Evolutionary conservation across 176 grass and related monocot genomes (phyloP).

Genomic region (Puya raimondii): DNA sequence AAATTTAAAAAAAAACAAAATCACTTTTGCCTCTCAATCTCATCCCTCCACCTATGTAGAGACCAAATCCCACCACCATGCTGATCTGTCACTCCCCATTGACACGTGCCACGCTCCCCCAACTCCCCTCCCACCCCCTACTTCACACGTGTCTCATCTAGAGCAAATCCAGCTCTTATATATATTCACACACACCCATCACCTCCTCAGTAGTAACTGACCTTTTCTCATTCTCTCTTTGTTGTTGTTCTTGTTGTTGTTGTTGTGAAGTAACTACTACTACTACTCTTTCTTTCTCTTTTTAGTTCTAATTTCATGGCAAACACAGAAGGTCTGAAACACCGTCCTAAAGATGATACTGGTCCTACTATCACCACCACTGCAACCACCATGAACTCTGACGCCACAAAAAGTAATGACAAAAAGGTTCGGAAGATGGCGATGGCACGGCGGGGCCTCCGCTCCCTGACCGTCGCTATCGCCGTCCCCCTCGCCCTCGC

Average conservation of each 20-base stretch:
- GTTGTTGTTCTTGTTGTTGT: too few relatives aligned
- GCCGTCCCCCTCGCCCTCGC: constrained; percentile 21
- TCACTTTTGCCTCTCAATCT: not conserved
- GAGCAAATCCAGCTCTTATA: constrained; percentile 22
- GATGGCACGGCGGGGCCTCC: constrained; percentile 32
- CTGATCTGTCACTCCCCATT: constrained; percentile 4
- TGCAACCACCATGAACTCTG: not conserved
- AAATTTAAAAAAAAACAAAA: too few relatives aligned
- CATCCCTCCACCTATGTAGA: not conserved
- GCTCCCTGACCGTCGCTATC: constrained; percentile 44
- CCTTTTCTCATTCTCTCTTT: not conserved
- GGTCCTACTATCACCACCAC: not conserved
- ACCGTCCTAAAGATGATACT: constrained; percentile 13
- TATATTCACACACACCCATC: constrained; percentile 8
- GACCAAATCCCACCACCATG: constrained; percentile 1
- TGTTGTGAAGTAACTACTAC: too few relatives aligned
- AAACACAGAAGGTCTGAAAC: constrained; percentile 39
- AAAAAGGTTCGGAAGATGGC: constrained; percentile 9
- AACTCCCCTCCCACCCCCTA: not conserved
- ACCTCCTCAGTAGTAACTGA: not conserved
- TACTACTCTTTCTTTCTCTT: too few relatives aligned
- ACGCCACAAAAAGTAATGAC: not conserved
- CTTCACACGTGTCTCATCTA: constrained; percentile 32
- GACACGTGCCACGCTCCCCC: constrained; percentile 27
- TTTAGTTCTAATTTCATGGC: constrained; percentile 18